Evolutionary conservation across 2,329 filamentous ascomycete genomes (phyloP), one percentile per base, ranked within the genome.

Genomic region (Fusarium xylarioides): DNA sequence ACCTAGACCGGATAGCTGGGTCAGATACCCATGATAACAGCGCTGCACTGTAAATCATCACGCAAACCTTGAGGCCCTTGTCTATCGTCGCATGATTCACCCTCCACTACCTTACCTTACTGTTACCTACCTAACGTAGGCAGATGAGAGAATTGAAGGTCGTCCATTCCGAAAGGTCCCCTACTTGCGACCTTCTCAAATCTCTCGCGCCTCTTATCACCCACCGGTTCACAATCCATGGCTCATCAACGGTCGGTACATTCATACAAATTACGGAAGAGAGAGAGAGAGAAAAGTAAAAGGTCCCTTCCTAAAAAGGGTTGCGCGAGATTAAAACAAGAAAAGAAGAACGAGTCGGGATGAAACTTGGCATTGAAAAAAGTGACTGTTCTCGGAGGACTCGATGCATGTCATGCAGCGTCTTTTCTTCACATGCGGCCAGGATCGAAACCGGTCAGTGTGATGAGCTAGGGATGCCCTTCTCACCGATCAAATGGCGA

Each of bases 1-100:
- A 65, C 59, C 59, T 55, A 67, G 65, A 63, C 70, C 70, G 61
- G 43, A 58, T 23, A 57, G 64, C 70, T 66, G 70, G 70, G 60
- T 46, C 60, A 19, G 38, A 57, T 30, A 61, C 40, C 62, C 68
- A 55, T 60, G 69, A 70, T 53, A 60, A 70, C 54, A 72, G 66
- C 32, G 44, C 43, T 59, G 68, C 55, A 66, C 44, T 61, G 64
- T 73, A 69, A 72, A 68, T 65, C 63, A 68, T 68, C 46, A 64
- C 54, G 54, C 54, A 70, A 59, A 65, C 46, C 43, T 42, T 53
- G 19, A 6, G 18, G 28, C 50, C 69, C 56, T 60, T 57, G 63
- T 43, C 54, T 38, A 56, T 69, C 44, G 44, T 66, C 57, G 49
- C 47, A 62, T 72, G 61, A 66, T 56, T 57, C 32, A 56, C 57